phyloP scores from a whole-genome alignment of 179 eudicot genomes.

The Heliamphora pulchella region DNA sequence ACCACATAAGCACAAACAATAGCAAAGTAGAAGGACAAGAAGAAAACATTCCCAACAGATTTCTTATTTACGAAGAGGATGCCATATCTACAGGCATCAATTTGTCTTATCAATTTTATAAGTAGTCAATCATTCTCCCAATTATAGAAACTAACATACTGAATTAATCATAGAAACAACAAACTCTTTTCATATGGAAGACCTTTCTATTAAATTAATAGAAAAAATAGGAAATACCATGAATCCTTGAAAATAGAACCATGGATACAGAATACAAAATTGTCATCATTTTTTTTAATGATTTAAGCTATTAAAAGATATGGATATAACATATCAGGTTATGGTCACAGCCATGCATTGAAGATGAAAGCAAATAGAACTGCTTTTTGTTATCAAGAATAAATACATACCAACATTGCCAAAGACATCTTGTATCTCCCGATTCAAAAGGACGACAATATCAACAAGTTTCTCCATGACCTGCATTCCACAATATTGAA shows the following conservation, averaged over 20 bases:
- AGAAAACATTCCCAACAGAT: background rate
- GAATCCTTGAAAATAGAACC: background rate
- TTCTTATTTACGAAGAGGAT: background rate
- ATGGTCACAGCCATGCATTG: background rate
- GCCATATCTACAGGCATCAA: background rate
- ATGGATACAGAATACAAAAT: background rate
- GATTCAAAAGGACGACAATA: conserved; percentile 56
- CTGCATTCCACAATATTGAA: conserved; percentile 27
- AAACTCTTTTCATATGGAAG: background rate
- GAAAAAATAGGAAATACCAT: background rate
- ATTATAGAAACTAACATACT: background rate
- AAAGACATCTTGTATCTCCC: conserved; percentile 64
- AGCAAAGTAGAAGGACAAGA: background rate
- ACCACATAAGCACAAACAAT: background rate
- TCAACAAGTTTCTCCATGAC: conserved; percentile 94
- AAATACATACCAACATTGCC: conserved; percentile 50
- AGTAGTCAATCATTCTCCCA: background rate
- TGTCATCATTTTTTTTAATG: background rate
- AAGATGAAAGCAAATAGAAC: conserved; percentile 7
- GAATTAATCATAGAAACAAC: background rate
- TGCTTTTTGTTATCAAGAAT: background rate
- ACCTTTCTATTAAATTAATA: background rate
- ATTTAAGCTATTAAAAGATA: background rate
- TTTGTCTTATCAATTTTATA: background rate
- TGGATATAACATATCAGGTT: background rate